Percentiles rank a stretch among this genome's conserved stretches.
These are phyloP conservation scores for Ogataea neopini DNA, from an alignment of 805 yeast species.

Conservation along the genomic window DNA sequence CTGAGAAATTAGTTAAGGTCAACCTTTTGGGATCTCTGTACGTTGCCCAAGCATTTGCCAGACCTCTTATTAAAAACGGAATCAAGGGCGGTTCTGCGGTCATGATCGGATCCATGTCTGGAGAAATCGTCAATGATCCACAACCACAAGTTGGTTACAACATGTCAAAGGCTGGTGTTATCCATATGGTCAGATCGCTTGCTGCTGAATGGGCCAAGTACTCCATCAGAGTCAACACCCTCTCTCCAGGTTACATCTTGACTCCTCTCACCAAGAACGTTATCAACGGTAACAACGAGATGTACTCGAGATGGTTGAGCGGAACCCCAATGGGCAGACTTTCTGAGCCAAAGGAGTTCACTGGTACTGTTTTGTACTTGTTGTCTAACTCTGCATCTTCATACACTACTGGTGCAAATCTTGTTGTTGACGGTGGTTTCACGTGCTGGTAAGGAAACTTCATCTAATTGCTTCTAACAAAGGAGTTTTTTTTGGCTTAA, in stretches of 20 bases:
- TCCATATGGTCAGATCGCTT: constrained; percentile 71
- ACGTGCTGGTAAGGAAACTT: constrained; percentile 61
- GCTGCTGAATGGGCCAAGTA: constrained; percentile 84
- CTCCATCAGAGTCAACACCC: constrained; percentile 73
- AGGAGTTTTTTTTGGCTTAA: no score
- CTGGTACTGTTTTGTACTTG: constrained; percentile 73
- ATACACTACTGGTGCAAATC: constrained; percentile 82
- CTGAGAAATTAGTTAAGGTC: constrained; percentile 67
- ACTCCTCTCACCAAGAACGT: constrained; percentile 79
- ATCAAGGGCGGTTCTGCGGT: constrained; percentile 60
- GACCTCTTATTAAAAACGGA: constrained; percentile 58
- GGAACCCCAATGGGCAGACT: constrained; percentile 76
- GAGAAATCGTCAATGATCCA: constrained; percentile 74
- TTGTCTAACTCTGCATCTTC: constrained; percentile 69
- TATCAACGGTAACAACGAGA: constrained; percentile 52
- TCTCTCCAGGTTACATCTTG: constrained; percentile 79
- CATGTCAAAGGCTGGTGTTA: constrained; percentile 85
- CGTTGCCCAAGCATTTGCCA: constrained; percentile 73
- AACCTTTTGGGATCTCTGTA: constrained; percentile 74
- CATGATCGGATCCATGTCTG: constrained; percentile 78
- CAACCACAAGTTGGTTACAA: constrained; percentile 81
- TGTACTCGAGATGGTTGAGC: constrained; percentile 72
- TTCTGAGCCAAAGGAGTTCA: constrained; percentile 84
- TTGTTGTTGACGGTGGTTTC: constrained; percentile 86
- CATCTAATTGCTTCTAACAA: no score